Evolutionary conservation across 179 eudicot genomes (phyloP), one percentile per base, ranked within the genome.

Genomic region (Sideroxylon spinosum): DNA sequence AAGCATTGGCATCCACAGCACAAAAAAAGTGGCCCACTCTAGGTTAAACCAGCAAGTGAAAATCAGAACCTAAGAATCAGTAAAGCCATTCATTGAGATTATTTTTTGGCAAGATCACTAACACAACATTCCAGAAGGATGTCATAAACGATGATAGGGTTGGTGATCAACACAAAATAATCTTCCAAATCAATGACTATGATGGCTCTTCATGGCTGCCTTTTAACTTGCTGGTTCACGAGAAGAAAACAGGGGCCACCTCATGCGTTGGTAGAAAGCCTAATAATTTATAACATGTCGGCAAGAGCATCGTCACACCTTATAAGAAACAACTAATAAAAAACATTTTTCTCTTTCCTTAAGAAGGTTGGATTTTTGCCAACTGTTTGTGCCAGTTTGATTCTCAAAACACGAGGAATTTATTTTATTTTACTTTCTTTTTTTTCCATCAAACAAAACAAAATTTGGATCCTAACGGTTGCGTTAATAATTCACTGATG

Each of bases 171-270:
- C 52, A 73, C 50, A 57, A 50, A 26, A 37, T 12, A 57, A 56
- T 32, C 76, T 73, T 66, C 50, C 66, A n/a, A 74, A 74, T 32
- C 14, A 74, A 32, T 57, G 66, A 74, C 76, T 7, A 55, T 59
- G 66, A 57, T 74, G 28, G 5, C 52, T 65, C 65, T 29, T 73
- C 20, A 57, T n/a, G 28, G 48, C 50, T 32, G 52, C 32, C 66
- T 71, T 73, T 74, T 28, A 74, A 74, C 76, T 74, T 74, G 65
- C 52, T 29, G 76, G 67, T 57, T 50, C 66, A 57, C 52, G 11
- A 32, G 28, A 29, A 66, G 22, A 66, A 37, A 37, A 37, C 0
- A 37, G 37, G 17, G 46, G 28, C 28, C 66, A 73, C 76, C 49
- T 6, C 9, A 16, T 28, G 52, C 66, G 29, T 10, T 29, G 5